Evolutionary conservation across 306 rosid species (phyloP).

Genomic region (Prunus salicina): DNA sequence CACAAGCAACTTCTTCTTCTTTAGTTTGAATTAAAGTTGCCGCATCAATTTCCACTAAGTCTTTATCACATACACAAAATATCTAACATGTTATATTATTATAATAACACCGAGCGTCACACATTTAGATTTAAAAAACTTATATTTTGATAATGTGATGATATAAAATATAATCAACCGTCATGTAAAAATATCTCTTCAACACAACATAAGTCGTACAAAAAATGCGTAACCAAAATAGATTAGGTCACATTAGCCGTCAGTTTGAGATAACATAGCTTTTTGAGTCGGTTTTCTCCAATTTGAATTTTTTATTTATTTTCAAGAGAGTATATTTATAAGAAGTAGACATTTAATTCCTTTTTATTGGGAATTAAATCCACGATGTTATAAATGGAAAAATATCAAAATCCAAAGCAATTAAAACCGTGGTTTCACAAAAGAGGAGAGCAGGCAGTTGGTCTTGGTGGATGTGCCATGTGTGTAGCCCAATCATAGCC

Average conservation of each 20-base stretch:
- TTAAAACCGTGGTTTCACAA: not conserved
- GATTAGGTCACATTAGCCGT: not conserved
- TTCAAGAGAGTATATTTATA: not conserved
- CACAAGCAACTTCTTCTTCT: too few species aligned
- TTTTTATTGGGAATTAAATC: not conserved
- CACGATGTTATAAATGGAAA: not conserved
- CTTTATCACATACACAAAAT: too few species aligned
- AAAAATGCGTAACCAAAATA: not conserved
- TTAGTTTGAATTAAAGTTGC: too few species aligned
- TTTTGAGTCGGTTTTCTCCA: not conserved
- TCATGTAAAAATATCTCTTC: not conserved
- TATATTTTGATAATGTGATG: too few species aligned
- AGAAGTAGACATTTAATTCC: not conserved
- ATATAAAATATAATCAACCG: too few species aligned
- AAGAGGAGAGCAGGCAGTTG: not conserved
- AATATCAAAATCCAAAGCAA: not conserved
- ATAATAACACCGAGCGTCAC: too few species aligned
- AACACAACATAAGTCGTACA: not conserved
- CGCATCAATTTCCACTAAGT: too few species aligned
- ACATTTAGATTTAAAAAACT: too few species aligned
- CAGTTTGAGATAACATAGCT: not conserved
- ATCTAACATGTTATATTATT: too few species aligned
- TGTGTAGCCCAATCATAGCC: not conserved
- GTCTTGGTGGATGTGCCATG: slow-evolving; percentile 1
- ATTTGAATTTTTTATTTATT: not conserved